Base-by-base conservation (phyloP, 2,329 filamentous ascomycete genomes). In the Pyrenochaeta sp. region DNA sequence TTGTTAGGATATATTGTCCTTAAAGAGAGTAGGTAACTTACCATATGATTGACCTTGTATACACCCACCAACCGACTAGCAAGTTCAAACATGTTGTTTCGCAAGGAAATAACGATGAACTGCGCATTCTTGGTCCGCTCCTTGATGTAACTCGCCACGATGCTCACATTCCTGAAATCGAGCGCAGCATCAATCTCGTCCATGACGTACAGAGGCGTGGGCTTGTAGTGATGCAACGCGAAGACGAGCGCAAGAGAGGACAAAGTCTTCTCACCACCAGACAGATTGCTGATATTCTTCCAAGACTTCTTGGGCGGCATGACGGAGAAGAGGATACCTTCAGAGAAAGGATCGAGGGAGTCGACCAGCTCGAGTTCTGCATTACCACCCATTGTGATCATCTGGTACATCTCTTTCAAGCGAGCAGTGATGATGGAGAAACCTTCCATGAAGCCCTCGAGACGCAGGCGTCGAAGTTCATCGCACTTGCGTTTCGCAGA, bases 221-320 rank as follows among this genome's bases (percentile, higher is more conserved):
- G 94, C 77, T 96, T 96, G 74, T 96, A 99, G 69, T 97, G 93
- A 73, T 99, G 94, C 62, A 99, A 74, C 20, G 94, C 94, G 78
- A 99, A 99, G n/a, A 99, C 94, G 44, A 99, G 77, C 15, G 94
- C 94, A 73, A 99, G 75, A 72, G 88, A 93, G 58, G 89, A 94
- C 51, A 99, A 76, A 24, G 94, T 99, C 83, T 99, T 99, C 76
- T 99, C 94, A 53, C 94, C 94, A 78, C 94, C 94, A 21, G 88
- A 93, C 59, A 99, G 71, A 71, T 99, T 97, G 67, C 88, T 87
- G 67, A 99, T 99, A 69, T 97, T 99, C 82, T 96, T 99, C 95
- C 95, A 99, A 66, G 88, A 94, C 82, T 99, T 99, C 83, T 99
- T 99, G 9, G 94, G 94, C 36, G 94, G 95, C 94, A 99, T 99